Base-by-base conservation (phyloP, 768 basidiomycete genomes). In the Dacryopinax primogenitus region DNA sequence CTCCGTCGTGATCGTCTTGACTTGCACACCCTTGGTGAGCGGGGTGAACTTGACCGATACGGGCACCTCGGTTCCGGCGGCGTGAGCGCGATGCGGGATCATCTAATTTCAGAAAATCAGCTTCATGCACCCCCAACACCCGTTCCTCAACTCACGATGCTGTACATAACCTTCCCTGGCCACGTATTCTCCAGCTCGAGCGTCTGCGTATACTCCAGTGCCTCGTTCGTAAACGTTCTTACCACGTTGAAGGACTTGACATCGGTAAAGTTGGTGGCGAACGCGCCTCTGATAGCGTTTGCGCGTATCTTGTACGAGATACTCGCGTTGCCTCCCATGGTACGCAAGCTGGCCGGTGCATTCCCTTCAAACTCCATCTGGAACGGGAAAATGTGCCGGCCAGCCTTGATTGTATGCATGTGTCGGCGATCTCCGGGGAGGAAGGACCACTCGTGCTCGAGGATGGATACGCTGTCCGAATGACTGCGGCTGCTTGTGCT, bases 101-200 rank as follows among this genome's bases (percentile, higher is more conserved):
- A 92, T 88, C 72, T 77, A 70, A 13, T n/a, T n/a, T n/a, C 30
- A 21, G 33, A 65, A 12, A 65, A 64, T 33, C n/a, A 44, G 63
- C 44, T 28, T 64, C 34, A 39, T 21, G 62, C 32, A 34, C 37
- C 26, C 36, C 23, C 23, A 45, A 33, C 13, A 16, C 23, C 32
- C 34, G 62, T 23, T 34, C 16, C 32, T 30, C 3, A 21, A 21
- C 41, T 28, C 63, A 64, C 44, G 64, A 92, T 83, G 3, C 88
- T 86, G 74, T 95, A 97, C 93, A 94, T 95, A 76, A 96, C 78
- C 77, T 97, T 98, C 23, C 87, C 88, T 0, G 95, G 93, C 95
- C 95, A 98, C 16, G 92, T 93, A 74, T 94, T 96, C 75, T 96
- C 90, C 69, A 91, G 86, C 74, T 98, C 95, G 66, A 96, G 82